Evolutionary conservation across 2,329 filamentous ascomycete genomes (phyloP).

Genomic region (Monilinia polystroma): DNA sequence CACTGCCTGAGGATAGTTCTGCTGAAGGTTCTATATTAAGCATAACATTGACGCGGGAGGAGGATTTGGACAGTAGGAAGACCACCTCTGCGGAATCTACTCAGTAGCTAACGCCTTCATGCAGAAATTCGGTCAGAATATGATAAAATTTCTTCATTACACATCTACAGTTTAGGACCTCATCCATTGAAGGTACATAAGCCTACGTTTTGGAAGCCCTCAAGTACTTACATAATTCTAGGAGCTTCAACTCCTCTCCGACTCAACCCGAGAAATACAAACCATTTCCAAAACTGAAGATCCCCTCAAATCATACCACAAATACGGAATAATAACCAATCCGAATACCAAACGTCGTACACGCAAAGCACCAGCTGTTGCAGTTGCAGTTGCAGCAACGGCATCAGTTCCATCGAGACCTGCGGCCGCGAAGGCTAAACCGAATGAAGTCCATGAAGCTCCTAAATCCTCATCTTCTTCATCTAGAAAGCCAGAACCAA

Average conservation of each 20-base stretch:
- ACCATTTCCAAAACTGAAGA: slow-evolving; percentile 58
- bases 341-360: slow-evolving; percentile 57
- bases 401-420: slow-evolving; percentile 25
- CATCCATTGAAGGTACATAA: slow-evolving; percentile 60
- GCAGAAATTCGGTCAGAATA: slow-evolving; percentile 67
- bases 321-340: slow-evolving; percentile 75
- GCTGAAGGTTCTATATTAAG: slow-evolving; percentile 56
- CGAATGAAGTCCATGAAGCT: slow-evolving; percentile 24
- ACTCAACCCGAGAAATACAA: slow-evolving; percentile 64
- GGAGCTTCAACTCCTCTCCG: slow-evolving; percentile 68
- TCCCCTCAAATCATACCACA: slow-evolving; percentile 55
- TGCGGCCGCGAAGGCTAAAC: slow-evolving; percentile 24
- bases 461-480: slow-evolving; percentile 22
- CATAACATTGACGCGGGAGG: slow-evolving; percentile 69
- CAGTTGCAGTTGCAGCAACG: slow-evolving; percentile 36
- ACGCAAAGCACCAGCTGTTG: slow-evolving; percentile 32
- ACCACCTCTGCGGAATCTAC: slow-evolving; percentile 25
- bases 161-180: slow-evolving; percentile 82
- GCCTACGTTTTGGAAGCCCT: not conserved
- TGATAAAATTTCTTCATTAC: slow-evolving; percentile 71
- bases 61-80: slow-evolving; percentile 63
- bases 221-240: slow-evolving; percentile 28
- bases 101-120: slow-evolving; percentile 23
- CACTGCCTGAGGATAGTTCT: slow-evolving; percentile 51
- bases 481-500: slow-evolving; percentile 28